Percentiles rank a stretch among this genome's conserved stretches.
phyloP scores from a whole-genome alignment of 2,329 filamentous ascomycete genomes.

The Cadophora sp. region DNA sequence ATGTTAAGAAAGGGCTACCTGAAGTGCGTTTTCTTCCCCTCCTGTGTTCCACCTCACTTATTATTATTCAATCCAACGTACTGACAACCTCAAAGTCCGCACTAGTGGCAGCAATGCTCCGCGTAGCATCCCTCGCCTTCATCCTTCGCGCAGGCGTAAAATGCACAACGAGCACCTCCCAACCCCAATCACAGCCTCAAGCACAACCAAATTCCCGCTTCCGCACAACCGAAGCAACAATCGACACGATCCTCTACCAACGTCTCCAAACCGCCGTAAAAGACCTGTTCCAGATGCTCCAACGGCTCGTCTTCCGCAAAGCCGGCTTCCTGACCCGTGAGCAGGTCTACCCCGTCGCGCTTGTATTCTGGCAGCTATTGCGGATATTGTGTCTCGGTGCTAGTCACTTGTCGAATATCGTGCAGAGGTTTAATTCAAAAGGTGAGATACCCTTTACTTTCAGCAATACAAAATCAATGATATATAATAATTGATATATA shows the following conservation, averaged over 20 bases:
- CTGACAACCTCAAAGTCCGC: constrained; percentile 25
- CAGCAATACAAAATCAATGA: too few relatives aligned
- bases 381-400: constrained; percentile 35
- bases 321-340: constrained; percentile 36
- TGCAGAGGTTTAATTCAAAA: constrained; percentile 27
- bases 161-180: constrained; percentile 8
- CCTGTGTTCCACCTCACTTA: background rate
- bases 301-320: constrained; percentile 39
- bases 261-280: constrained; percentile 36
- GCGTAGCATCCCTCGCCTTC: constrained; percentile 36
- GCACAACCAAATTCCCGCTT: constrained; percentile 16
- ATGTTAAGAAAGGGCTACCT: constrained; percentile 37
- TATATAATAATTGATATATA: too few relatives aligned
- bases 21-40: constrained; percentile 25
- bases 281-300: constrained; percentile 37
- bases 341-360: constrained; percentile 39
- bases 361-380: constrained; percentile 40
- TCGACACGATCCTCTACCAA: constrained; percentile 42
- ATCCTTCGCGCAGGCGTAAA: constrained; percentile 39
- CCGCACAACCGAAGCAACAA: constrained; percentile 36
- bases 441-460: constrained; percentile 2
- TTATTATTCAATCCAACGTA: background rate
- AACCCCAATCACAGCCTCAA: background rate
- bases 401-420: constrained; percentile 35
- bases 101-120: constrained; percentile 36